phyloP scores from a whole-genome alignment of 1,284 basidiomycete genomes.

The Austroboletus niveus region DNA sequence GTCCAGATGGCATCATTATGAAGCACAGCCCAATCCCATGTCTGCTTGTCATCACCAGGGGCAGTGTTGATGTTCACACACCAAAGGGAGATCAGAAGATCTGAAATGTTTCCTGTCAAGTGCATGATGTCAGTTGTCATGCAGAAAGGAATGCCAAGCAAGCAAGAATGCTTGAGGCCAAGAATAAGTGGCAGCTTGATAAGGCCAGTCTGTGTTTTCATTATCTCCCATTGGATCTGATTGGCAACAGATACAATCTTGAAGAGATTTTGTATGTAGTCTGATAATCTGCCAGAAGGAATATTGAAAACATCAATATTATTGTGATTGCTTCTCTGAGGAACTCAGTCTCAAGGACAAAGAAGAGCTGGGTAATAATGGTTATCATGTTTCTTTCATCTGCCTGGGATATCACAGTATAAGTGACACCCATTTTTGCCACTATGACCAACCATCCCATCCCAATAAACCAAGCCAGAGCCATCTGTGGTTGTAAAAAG shows the following conservation, averaged over 20 bases:
- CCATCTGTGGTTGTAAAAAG: conserved; percentile 1
- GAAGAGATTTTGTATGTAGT: conserved; percentile 1
- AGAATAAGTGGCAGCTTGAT: not conserved
- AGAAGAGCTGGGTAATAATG: conserved; percentile 6
- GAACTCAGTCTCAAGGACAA: not conserved
- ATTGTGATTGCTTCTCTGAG: not conserved
- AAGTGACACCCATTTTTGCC: conserved; percentile 9
- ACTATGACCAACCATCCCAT: no score
- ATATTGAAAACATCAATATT: not conserved
- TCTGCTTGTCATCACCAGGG: not conserved
- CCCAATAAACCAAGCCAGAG: not conserved
- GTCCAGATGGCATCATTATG: not conserved
- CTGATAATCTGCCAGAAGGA: not conserved
- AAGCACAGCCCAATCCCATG: not conserved
- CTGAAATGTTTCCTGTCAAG: conserved; percentile 29
- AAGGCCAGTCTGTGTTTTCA: conserved; percentile 22
- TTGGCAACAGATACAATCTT: not conserved
- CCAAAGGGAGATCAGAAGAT: conserved; percentile 35
- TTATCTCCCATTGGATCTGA: not conserved
- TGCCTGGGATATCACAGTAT: conserved; percentile 1
- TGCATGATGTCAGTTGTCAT: conserved; percentile 50
- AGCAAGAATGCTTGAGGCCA: fast-evolving
- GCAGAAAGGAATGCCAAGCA: conserved; percentile 26
- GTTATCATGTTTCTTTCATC: not conserved
- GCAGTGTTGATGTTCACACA: conserved; percentile 23